Base-by-base conservation (phyloP, 1,284 basidiomycete genomes). In the Meira nashicola region DNA sequence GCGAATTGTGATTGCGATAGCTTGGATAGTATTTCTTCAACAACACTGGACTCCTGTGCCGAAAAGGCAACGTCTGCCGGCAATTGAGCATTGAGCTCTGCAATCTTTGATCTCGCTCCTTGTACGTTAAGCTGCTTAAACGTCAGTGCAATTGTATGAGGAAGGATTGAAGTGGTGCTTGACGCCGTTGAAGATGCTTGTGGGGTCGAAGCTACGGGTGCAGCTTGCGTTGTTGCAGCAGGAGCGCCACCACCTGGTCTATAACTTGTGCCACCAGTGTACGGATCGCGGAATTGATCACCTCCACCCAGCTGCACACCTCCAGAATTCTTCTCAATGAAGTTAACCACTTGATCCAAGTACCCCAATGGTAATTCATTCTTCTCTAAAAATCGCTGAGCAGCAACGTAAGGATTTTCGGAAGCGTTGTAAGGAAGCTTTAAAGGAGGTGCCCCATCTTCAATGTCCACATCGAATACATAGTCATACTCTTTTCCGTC, bases 401-500 rank as follows among this genome's bases (percentile, higher is more conserved):
- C 95, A 1, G 92, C 93, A 38, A 82, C 79, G 80, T 88, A 97
- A 0, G 94, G 88, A 78, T 97, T 97, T 67, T 99, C 94, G 48
- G 54, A 66, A 23, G 71, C 60, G 49, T 97, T 97, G 80, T 90
- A 98, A 0, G 94, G 93, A 37, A 99, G 83, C 76, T 97, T 97
- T 65, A 98, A 83, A 6, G 92, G 88, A 6, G 94, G 93, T 21
- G 86, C 86, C 7, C 92, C 94, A 66, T 97, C 94, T 65, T 90
- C 84, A 28, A 97, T 88, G 74, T 97, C 94, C 17, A 99, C 93
- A 73, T 97, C 93, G 73, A 98, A 98, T 8, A 99, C 94, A 73
- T 96, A 94, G 80, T 99, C 95, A 75, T 93, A 99, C 80, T 97
- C 94, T 76, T 88, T 87, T 33, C 95, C 95, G 40, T 80, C 69